Evolutionary conservation across 768 basidiomycete genomes (phyloP).

Genomic region (Leccinum obscurum): DNA sequence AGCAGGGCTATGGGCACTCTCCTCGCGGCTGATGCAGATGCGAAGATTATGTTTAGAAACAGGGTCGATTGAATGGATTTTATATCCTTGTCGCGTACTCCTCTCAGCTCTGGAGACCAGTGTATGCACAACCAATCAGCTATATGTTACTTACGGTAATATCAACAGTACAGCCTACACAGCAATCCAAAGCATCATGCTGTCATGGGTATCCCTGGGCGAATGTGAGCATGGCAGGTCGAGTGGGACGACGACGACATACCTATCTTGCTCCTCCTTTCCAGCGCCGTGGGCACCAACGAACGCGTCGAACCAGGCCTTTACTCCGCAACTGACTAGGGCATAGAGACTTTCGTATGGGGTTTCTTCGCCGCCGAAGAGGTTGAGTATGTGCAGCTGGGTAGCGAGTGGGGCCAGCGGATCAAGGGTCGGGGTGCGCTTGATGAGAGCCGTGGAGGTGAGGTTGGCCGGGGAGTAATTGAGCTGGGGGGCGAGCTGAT

Average conservation of each 20-base stretch:
- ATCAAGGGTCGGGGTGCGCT: conserved; percentile 85
- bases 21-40: background rate
- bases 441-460: conserved; percentile 92
- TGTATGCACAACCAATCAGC: too few species aligned
- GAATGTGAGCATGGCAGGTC: background rate
- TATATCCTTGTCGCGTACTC: background rate
- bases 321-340: conserved; percentile 91
- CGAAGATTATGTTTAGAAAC: conserved; percentile 6
- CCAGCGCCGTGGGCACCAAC: conserved; percentile 77
- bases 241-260: conserved; percentile 22
- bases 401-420: conserved; percentile 72
- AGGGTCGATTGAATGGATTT: background rate
- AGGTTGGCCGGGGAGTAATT: conserved; percentile 75
- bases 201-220: conserved; percentile 90
- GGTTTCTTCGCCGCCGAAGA: conserved; percentile 85
- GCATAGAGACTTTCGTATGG: conserved; percentile 96
- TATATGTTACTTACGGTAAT: too few species aligned
- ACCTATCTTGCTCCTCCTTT: conserved; percentile 82
- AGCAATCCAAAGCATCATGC: too few species aligned
- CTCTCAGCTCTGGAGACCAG: background rate
- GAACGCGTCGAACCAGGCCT: conserved; percentile 98
- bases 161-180: too few species aligned
- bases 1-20: background rate
- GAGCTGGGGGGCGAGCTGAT: conserved; percentile 70
- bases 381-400: conserved; percentile 90